Base-by-base conservation (phyloP, 345 rosid genomes). In the Acer campestre region DNA sequence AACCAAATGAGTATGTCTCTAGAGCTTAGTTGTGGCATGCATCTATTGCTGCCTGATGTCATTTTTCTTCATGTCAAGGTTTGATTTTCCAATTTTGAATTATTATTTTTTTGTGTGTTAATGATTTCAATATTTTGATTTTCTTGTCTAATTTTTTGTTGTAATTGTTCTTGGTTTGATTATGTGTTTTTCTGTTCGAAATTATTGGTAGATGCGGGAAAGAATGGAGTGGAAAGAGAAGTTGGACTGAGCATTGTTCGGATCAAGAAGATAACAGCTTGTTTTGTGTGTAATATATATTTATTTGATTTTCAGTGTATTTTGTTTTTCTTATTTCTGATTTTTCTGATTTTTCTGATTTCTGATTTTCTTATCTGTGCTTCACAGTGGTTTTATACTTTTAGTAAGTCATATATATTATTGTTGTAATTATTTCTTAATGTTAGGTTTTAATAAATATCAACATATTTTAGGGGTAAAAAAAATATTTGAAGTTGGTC, bases 1-100 rank as follows among this genome's bases (percentile, higher is more conserved):
- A 85, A 68, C 86, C 91, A 88, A 74, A 85, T 79, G 17, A 90
- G 63, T 13, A 78, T 42, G 67, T 83, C 83, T 75, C 83, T 81
- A 59, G 83, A 75, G 59, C 82, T 70, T 2, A 38, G 11, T 17
- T 78, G 85, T 53, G 84, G 59, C 77, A 74, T 14, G 16, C 89
- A 69, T 77, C 72, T 86, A 69, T 49, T 83, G 51, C 51, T 65
- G 55, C 51, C 67, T 48, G 81, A 23, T 46, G 44, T 64, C 77
- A 77, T 78, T 64, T 78, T 64, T 74, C 74, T 12, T 83, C 80
- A 68, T 71, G 77, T 5, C 66, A 42, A 66, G 38, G 38, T 61
- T 67, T 16, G 8, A 49, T 40, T 46, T 79, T 72, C 10, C 77
- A 64, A 59, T 80, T 64, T 70, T 13, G 23, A n/a, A n/a, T n/a